Base-by-base conservation (phyloP, 495 filamentous ascomycete genomes). In the Rusavskia elegans region DNA sequence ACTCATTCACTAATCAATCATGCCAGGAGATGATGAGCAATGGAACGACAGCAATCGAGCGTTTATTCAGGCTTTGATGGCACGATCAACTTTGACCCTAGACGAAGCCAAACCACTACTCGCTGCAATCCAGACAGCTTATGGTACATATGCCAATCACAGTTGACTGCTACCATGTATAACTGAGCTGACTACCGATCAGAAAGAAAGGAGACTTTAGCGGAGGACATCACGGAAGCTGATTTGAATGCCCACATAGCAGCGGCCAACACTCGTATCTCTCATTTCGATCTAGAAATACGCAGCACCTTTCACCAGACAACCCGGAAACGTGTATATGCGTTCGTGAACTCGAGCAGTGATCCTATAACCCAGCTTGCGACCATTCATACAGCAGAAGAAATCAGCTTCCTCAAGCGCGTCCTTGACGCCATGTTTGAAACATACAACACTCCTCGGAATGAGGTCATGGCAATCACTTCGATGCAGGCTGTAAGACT, bases 361-460 rank as follows among this genome's bases (percentile, higher is more conserved):
- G 92, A 97, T 64, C 68, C 81, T 0, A 61, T 87, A 11, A 92
- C 85, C 1, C 89, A 95, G 63, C 71, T 95, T 23, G 87, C 87
- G n/a, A 97, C 92, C 1, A 78, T 74, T 0, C 81, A 82, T 62
- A 71, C 79, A 0, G 67, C 85, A 19, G 93, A 97, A 53, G 89
- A 97, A 68, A 87, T 97, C 36, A 77, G 85, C 11, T 98, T 84
- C 64, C 73, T 97, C 52, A 88, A 93, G 68, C 71, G 92, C 1
- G 62, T 97, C 16, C 79, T 98, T 0, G 90, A 97, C 64, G 80
- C 76, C 55, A 95, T 98, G 81, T 97, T 96, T 61, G 85, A 89
- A 45, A 81, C 74, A 4, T 77, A 88, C 62, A 96, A 97, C 58
- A 87, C 81, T 0, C 68, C 66, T 21, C 68, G 78, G 1, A 77